phyloP scores from a whole-genome alignment of 2,329 filamentous ascomycete species.

The Epichloe gansuensis region DNA sequence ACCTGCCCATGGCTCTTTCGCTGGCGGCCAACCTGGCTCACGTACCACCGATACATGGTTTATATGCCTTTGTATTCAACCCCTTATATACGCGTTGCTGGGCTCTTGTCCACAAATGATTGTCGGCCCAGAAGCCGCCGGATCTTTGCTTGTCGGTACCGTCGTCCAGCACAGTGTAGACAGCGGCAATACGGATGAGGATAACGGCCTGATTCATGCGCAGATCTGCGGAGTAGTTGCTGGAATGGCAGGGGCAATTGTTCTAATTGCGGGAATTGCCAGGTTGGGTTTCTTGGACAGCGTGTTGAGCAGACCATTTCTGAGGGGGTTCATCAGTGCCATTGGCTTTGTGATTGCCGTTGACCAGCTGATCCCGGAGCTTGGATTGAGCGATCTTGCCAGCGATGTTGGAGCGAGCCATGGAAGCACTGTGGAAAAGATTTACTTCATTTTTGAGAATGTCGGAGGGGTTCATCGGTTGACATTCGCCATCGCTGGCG shows the following conservation, averaged over 20 bases:
- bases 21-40: conserved; percentile 87
- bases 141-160: conserved; percentile 78
- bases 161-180: conserved; percentile 72
- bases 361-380: conserved; percentile 84
- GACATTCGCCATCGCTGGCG: conserved; percentile 63
- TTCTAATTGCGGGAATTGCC: conserved; percentile 75
- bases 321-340: conserved; percentile 91
- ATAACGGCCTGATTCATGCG: conserved; percentile 58
- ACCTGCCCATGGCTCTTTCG: conserved; percentile 93
- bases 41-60: conserved; percentile 81
- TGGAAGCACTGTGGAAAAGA: conserved; percentile 76
- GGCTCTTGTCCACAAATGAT: conserved; percentile 90
- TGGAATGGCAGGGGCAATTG: conserved; percentile 75
- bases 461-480: conserved; percentile 54
- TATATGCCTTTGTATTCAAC: conserved; percentile 90
- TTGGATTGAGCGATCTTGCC: conserved; percentile 61
- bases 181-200: conserved; percentile 49
- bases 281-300: conserved; percentile 88
- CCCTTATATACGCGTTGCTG: conserved; percentile 84
- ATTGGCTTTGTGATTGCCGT: conserved; percentile 95
- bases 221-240: conserved; percentile 80
- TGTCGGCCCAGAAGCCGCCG: conserved; percentile 88
- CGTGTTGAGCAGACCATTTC: conserved; percentile 81
- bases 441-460: conserved; percentile 65
- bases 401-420: conserved; percentile 57